Evolutionary conservation across 2,329 filamentous ascomycete species (phyloP).

Genomic region (Exophiala dermatitidis): DNA sequence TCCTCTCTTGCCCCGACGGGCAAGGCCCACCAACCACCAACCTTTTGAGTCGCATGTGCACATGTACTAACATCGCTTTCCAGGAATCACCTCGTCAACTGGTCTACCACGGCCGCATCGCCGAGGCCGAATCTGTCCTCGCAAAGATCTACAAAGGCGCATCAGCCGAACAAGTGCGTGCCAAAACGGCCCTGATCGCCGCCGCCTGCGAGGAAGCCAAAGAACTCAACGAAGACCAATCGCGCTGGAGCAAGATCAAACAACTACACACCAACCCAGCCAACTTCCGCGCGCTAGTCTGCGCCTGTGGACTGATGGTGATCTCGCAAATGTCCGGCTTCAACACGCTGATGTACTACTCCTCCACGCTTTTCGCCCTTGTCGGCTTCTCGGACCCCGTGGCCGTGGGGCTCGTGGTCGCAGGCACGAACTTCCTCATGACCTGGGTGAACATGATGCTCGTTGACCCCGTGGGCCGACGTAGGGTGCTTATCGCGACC

Average conservation of each 20-base stretch:
- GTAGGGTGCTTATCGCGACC: slow-evolving; percentile 71
- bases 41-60: background rate
- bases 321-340: slow-evolving; percentile 85
- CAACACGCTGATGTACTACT: slow-evolving; percentile 90
- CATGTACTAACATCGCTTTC: background rate
- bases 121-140: slow-evolving; percentile 55
- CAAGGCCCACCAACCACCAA: no score
- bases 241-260: slow-evolving; percentile 35
- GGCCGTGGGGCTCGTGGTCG: slow-evolving; percentile 70
- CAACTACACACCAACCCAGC: slow-evolving; percentile 23
- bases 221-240: slow-evolving; percentile 17
- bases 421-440: slow-evolving; percentile 52
- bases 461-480: slow-evolving; percentile 74
- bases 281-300: slow-evolving; percentile 59
- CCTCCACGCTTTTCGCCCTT: slow-evolving; percentile 69
- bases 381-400: slow-evolving; percentile 74
- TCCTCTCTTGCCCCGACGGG: no score
- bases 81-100: slow-evolving; percentile 57
- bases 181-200: slow-evolving; percentile 14
- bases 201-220: slow-evolving; percentile 17
- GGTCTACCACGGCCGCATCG: slow-evolving; percentile 35
- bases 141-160: slow-evolving; percentile 60
- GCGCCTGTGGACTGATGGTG: slow-evolving; percentile 79
- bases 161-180: slow-evolving; percentile 60
- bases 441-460: slow-evolving; percentile 56